Base-by-base conservation (phyloP, 2,329 filamentous ascomycete genomes). In the Xylariales sp. region DNA sequence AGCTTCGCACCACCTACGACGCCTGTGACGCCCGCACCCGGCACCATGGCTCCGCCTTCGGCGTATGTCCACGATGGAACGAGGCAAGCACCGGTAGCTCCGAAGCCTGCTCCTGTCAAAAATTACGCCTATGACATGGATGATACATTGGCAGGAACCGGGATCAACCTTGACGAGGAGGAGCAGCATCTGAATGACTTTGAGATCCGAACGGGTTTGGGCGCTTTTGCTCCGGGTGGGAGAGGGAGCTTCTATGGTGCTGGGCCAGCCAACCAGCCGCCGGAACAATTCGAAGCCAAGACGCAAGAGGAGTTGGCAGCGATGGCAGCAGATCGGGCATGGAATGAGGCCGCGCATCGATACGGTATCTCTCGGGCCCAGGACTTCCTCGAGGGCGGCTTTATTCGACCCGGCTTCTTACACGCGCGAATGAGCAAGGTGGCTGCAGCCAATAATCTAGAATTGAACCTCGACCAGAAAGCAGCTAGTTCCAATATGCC, bases 101-200 rank as follows among this genome's bases (percentile, higher is more conserved):
- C 74, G 53, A 79, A 76, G 54, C 79, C 71, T 44, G 70, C 71
- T 14, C 76, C 80, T 31, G 73, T 76, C 10, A 88, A 81, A 49
- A 73, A 75, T 41, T 71, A 73, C 42, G 69, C 78, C 43, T 80
- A 90, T 53, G 88, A 95, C 54, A 76, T 90, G 33, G 87, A 84
- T 50, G 90, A 96, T 65, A 86, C 89, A 38, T 65, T 95, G 41
- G 83, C 84, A 14, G 87, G 86, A 14, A 91, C 88, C 12, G 89
- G 88, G 37, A 88, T 96, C 48, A 87, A 95, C 66, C 65, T 95
- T 34, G 82, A 84, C 44, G 88, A 88, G 49, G 90, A 95, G 61
- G 88, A 94, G 56, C 86, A 89, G 52, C 86, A 81, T 50, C 73
- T 93, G 61, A 82, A 87, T 32, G 81, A 80, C 45, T 70, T 80